These are phyloP conservation scores for Pythium aquatile DNA, from an alignment of 352 stramenopile genomes.

Conservation along the genomic window DNA sequence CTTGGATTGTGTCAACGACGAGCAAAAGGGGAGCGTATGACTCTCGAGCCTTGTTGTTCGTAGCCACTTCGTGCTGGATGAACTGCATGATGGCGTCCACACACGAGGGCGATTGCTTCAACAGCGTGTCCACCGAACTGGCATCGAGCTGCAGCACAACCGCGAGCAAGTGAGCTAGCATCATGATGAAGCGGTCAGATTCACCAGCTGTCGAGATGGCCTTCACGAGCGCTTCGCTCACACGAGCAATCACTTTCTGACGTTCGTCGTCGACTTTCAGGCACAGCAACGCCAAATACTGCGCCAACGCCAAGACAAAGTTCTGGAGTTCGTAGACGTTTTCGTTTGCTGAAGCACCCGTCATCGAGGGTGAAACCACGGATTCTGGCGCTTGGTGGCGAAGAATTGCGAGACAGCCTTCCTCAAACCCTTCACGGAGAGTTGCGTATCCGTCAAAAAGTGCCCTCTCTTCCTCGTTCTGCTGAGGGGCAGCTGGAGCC, in stretches of 20 bases:
- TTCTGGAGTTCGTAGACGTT: constrained; percentile 37
- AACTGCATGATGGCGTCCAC: constrained; percentile 49
- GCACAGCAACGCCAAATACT: constrained; percentile 66
- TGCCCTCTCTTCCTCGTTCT: constrained; percentile 43
- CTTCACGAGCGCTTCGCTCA: constrained; percentile 50
- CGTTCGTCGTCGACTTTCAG: constrained; percentile 57
- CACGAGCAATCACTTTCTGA: constrained; percentile 44
- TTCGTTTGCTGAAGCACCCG: constrained; percentile 1
- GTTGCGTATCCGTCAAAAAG: constrained; percentile 51
- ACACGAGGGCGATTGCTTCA: constrained; percentile 39
- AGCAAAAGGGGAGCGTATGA: constrained; percentile 64
- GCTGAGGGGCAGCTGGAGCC: constrained; percentile 15
- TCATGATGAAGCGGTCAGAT: constrained; percentile 38
- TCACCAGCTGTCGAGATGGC: constrained; percentile 33
- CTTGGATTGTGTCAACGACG: constrained; percentile 54
- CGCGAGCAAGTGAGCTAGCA: constrained; percentile 65
- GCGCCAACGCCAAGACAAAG: constrained; percentile 58
- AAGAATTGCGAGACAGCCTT: constrained; percentile 64
- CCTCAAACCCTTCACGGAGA: constrained; percentile 62
- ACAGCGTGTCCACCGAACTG: constrained; percentile 32
- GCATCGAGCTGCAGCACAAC: constrained; percentile 65
- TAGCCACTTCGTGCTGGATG: constrained; percentile 23
- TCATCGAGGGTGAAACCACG: not conserved
- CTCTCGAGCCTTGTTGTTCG: constrained; percentile 23
- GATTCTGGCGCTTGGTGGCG: constrained; percentile 30